Evolutionary conservation across 495 filamentous ascomycete species (phyloP), one percentile per base, ranked within the genome.

Genomic region (Aspergillus egyptiacus): DNA sequence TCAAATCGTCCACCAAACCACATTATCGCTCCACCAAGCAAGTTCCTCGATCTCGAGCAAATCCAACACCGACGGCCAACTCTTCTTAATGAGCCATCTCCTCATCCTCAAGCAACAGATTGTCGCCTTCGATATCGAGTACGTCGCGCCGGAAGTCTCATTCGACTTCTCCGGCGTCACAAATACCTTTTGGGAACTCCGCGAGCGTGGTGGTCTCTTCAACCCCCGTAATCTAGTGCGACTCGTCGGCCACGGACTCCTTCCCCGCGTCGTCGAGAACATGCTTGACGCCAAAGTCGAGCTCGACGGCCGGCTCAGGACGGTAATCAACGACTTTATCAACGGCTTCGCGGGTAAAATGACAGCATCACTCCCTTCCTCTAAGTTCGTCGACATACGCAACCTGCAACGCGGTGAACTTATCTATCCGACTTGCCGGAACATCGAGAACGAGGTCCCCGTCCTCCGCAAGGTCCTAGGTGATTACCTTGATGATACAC

Each of bases 41-140:
- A 69, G 71, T 43, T 61, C 58, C 33, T 66, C 70, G 11, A 76
- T 87, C 22, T 61, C 65, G 34, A 75, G 63, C 64, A 82, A 77
- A 56, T 79, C 75, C 5, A 73, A 75, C 13, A 70, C 71, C 5
- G 86, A 93, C 63, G 78, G 80, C 1, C 83, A 89, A 54, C 77
- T 96, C 24, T 96, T 96, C 66, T 80, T 94, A 51, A 83, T 96
- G 67, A 90, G 88, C 55, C 91, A 96, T 61, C 75, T 96, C 2
- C 83, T 95, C 31, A 81, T 94, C 51, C 79, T 96, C 9, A 95
- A 95, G 58, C 89, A 91, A 54, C 85, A 91, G 55, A 87, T 96
- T 23, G 79, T 95, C 28, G 87, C 89, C 14, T 90, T 95, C 53
- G 90, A 96, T 68, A 93, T 96, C 48, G 82, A 86, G 63, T 91